Percentiles rank a stretch among this genome's conserved stretches.
Conservation (phyloP, 2,329 filamentous ascomycete species). For the Arthrocladium fulminans region DNA sequence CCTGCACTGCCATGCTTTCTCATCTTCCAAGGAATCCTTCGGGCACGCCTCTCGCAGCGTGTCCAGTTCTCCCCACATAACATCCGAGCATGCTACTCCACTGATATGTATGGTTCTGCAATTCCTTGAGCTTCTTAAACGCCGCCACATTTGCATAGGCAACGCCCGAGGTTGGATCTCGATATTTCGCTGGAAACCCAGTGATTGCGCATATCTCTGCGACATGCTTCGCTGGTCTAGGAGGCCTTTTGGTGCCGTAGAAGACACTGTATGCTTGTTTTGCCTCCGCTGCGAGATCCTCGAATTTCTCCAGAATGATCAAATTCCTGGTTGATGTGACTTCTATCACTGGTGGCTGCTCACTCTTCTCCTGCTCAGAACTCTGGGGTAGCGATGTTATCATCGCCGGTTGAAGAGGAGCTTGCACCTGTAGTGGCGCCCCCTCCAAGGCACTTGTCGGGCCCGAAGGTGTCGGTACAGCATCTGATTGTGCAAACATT, state of each 20-base stretch:
- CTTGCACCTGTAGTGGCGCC: too few species aligned
- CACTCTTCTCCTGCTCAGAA: background rate
- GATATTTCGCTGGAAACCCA: constrained; percentile 68
- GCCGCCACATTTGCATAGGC: constrained; percentile 71
- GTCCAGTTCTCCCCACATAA: constrained; percentile 61
- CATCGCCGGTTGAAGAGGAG: too few species aligned
- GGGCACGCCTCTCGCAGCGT: constrained; percentile 63
- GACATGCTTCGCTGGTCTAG: constrained; percentile 40
- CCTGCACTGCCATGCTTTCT: background rate
- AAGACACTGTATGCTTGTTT: constrained; percentile 46
- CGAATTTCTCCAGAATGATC: constrained; percentile 51
- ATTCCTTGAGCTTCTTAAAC: constrained; percentile 55
- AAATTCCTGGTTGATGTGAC: constrained; percentile 49
- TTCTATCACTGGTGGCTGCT: constrained; percentile 26
- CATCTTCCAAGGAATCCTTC: constrained; percentile 53
- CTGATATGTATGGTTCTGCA: constrained; percentile 69
- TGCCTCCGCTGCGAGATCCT: constrained; percentile 46
- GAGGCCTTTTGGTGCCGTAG: constrained; percentile 44
- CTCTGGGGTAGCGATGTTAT: too few species aligned
- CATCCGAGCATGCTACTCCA: constrained; percentile 76
- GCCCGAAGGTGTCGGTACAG: too few species aligned
- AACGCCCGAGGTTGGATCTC: constrained; percentile 75
- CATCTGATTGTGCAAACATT: too few species aligned
- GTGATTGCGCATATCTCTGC: constrained; percentile 69
- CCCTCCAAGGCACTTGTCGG: too few species aligned